Evolutionary conservation across 352 stramenopile species (phyloP).

Genomic region (Globisporangium alternatum): DNA sequence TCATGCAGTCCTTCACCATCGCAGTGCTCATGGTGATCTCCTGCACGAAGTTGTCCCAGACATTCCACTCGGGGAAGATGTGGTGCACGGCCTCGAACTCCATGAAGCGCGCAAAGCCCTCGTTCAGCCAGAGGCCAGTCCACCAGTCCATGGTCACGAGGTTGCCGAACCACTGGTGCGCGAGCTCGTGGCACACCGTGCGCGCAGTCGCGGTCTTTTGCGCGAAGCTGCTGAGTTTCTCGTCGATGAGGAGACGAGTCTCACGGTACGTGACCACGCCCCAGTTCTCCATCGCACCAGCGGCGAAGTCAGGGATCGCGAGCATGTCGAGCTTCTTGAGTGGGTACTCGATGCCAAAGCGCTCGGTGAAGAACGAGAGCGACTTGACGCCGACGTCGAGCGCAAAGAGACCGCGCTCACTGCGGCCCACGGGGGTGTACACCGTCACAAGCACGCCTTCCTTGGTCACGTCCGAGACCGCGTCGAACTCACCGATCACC

Average conservation of each 20-base stretch:
- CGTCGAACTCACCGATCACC: constrained; percentile 96
- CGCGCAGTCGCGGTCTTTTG: constrained; percentile 85
- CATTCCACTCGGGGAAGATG: constrained; percentile 94
- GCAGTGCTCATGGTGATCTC: constrained; percentile 75
- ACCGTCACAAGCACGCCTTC: constrained; percentile 93
- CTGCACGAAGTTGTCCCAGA: constrained; percentile 96
- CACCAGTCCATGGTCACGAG: constrained; percentile 99
- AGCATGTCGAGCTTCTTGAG: constrained; percentile 98
- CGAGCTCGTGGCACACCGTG: constrained; percentile 97
- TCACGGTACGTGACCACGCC: constrained; percentile 97
- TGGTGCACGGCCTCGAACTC: constrained; percentile 92
- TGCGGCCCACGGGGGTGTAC: constrained; percentile 94
- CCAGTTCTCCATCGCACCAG: constrained; percentile 96
- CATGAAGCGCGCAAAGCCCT: constrained; percentile 97
- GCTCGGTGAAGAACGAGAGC: constrained; percentile 69
- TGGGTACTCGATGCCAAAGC: constrained; percentile 90
- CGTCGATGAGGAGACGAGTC: constrained; percentile 87
- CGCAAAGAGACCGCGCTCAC: constrained; percentile 89
- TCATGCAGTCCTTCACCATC: constrained; percentile 91
- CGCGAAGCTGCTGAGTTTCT: constrained; percentile 58
- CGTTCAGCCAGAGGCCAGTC: constrained; percentile 97
- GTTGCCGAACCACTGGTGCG: constrained; percentile 97
- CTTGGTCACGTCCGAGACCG: constrained; percentile 86
- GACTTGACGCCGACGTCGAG: constrained; percentile 69
- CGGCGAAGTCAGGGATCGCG: constrained; percentile 95